These are phyloP conservation scores for Persicaria tinctoria DNA, from an alignment of 148 eudicot genomes.

Conservation along the genomic window DNA sequence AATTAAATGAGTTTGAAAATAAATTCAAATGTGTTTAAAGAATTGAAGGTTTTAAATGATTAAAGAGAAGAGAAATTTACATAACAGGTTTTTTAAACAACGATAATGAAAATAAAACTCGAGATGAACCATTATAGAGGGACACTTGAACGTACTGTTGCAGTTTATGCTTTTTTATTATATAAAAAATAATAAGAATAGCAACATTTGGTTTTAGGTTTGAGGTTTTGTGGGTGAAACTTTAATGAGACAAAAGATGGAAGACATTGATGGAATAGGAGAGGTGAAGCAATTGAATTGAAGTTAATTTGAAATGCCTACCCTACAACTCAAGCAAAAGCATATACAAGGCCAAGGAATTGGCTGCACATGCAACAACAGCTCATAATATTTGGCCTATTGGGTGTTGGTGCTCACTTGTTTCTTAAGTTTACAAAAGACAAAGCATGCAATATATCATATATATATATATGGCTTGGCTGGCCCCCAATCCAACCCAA, in stretches of 20 bases:
- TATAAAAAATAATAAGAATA: no score
- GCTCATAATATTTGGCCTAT: not conserved
- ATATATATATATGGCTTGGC: not conserved
- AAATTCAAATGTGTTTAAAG: no score
- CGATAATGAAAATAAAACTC: no score
- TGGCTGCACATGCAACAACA: constrained; percentile 5
- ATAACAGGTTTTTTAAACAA: no score
- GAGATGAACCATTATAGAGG: no score
- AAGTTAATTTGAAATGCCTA: not conserved
- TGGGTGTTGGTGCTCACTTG: not conserved
- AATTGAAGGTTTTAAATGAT: no score
- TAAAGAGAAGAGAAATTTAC: no score
- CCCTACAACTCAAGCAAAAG: not conserved
- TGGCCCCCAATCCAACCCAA: not conserved
- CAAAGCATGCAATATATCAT: not conserved
- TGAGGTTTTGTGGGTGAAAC: not conserved
- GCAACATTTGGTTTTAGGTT: no score
- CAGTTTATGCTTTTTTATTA: no score
- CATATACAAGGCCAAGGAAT: not conserved
- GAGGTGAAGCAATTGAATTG: no score
- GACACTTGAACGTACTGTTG: no score
- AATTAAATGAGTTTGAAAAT: not conserved
- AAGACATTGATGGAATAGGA: not conserved
- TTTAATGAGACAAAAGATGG: not conserved
- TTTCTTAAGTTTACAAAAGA: not conserved